phyloP scores from a whole-genome alignment of 495 filamentous ascomycete species.

The Podospora tetraspora region DNA sequence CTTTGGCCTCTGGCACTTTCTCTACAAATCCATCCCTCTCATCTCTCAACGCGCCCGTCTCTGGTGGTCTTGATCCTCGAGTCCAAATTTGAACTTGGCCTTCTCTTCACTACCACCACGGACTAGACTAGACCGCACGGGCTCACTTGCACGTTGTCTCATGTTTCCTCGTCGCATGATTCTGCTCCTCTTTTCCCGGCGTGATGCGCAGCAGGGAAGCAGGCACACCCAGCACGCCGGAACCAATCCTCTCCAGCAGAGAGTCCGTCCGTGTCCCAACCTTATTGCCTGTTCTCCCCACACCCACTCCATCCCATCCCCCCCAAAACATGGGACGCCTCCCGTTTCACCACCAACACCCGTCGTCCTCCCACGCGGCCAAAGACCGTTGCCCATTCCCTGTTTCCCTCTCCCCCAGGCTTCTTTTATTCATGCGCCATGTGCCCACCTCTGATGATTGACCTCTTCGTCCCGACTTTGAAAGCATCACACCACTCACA shows the following conservation, averaged over 20 bases:
- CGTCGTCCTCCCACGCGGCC: neutral
- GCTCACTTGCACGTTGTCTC: neutral
- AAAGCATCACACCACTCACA: neutral
- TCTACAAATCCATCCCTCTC: neutral
- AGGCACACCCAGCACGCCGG: neutral
- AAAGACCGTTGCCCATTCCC: neutral
- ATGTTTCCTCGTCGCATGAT: constrained; percentile 8
- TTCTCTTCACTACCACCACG: neutral
- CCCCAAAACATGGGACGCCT: neutral
- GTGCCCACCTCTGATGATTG: neutral
- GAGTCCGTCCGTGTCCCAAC: neutral
- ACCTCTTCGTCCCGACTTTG: neutral
- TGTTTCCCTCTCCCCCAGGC: neutral
- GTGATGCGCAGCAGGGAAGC: constrained; percentile 12
- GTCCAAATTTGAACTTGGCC: neutral
- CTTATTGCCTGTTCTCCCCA: neutral
- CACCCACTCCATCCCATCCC: no score
- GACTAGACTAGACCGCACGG: neutral
- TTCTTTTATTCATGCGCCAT: neutral
- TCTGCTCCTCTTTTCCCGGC: constrained; percentile 8
- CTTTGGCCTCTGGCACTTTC: no score
- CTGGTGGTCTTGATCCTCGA: neutral
- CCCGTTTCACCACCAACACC: neutral
- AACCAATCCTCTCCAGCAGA: neutral
- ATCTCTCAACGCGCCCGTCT: neutral